Evolutionary conservation across 2,329 filamentous ascomycete genomes (phyloP), one percentile per base, ranked within the genome.

Genomic region (Acarospora socialis): DNA sequence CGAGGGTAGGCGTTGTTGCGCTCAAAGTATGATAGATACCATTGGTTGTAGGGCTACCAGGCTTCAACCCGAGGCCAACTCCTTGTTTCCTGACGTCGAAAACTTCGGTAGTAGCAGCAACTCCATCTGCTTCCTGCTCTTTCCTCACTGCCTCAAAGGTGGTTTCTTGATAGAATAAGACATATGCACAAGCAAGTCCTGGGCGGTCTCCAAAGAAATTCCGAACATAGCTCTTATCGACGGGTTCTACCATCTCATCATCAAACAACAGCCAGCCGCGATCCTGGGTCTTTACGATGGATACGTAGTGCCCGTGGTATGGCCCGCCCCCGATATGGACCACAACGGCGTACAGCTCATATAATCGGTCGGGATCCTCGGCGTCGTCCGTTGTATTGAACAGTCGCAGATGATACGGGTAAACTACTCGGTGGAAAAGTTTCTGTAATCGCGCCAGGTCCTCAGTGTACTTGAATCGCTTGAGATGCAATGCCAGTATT

Each of bases 331-430:
- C 90, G 41, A 98, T 95, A 49, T 98, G 90, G 14, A 98, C 83
- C 7, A 98, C 84, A 3, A 98, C 86, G 0, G 87, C 90, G 49
- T 98, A 98, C 1, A 98, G 64, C 61, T 98, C 90, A 55, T 98
- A 98, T 21, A 98, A 59, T 21, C 86, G 73, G 55, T 98, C 90
- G 1, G 83, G 83, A 46, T 95, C 86, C 46, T 87, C 81, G 10
- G 86, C 83, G 39, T 95, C 87, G 41, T 94, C 84, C 14, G 87
- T 94, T 0, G 90, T 95, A 57, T 95, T 95, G 61, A 95, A 94
- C 51, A 98, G 74, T 34, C 90, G 82, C 24, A 98, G 68, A 50
- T 98, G 82, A 51, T 94, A 98, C 0, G 90, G 90, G 51, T 98
- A 98, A 4, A 94, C 83, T 9, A 98, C 90, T 25, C 87, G 73